Conservation (phyloP, 768 basidiomycete genomes). For the Obba rivulosa region DNA sequence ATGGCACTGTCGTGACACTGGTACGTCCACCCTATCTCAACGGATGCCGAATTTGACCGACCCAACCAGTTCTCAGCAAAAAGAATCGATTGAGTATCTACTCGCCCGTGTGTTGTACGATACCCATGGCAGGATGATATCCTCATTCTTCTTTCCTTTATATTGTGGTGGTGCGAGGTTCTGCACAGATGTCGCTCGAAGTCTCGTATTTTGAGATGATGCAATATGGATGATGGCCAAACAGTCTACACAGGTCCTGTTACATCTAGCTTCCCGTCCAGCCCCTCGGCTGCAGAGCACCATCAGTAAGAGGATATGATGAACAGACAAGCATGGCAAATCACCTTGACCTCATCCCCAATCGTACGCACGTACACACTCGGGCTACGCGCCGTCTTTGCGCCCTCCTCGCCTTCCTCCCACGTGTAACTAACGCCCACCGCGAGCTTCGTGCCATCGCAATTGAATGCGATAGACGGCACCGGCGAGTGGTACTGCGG, state of each 20-base stretch:
- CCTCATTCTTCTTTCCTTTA: background rate
- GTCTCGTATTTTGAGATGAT: background rate
- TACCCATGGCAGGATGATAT: background rate
- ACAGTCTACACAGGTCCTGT: background rate
- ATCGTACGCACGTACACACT: constrained; percentile 56
- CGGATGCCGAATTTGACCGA: background rate
- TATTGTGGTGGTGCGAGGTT: too few relatives aligned
- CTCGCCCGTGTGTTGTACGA: background rate
- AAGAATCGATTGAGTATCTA: constrained; percentile 6
- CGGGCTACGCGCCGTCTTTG: constrained; percentile 58
- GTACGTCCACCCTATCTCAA: constrained; percentile 23
- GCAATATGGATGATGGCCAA: background rate
- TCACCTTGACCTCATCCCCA: constrained; percentile 78
- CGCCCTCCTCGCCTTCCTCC: constrained; percentile 79
- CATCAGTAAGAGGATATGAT: background rate
- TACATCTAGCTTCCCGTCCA: constrained; percentile 20
- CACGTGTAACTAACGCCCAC: constrained; percentile 87
- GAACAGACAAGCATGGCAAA: background rate
- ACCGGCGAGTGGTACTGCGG: constrained; percentile 73
- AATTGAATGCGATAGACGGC: constrained; percentile 78
- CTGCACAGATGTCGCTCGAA: too few relatives aligned
- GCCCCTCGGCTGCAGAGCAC: constrained; percentile 19
- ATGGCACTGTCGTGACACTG: constrained; percentile 50
- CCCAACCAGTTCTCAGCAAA: constrained; percentile 10
- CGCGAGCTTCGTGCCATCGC: constrained; percentile 76